Evolutionary conservation across 371 early-diverging fungal species (phyloP), one percentile per base, ranked within the genome.

Genomic region (Circinella umbellata): DNA sequence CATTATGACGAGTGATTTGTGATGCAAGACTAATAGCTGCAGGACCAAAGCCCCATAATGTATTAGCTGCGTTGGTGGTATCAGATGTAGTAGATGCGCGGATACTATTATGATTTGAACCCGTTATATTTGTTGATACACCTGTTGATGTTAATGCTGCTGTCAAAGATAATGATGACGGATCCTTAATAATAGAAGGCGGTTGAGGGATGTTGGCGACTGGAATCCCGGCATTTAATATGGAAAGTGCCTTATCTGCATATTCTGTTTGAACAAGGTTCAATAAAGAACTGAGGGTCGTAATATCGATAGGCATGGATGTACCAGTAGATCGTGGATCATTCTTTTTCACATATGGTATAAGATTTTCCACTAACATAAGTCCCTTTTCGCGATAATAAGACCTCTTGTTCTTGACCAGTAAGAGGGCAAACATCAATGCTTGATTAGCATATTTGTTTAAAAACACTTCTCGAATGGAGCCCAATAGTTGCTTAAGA

Each of bases 311-410:
- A 1, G 65, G 69, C 4, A 68, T 54, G n/a, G 66, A 59, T 15
- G 61, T 67, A 17, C 48, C 59, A n/a, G 69, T 42, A 0, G 65
- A 42, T 46, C 46, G 38, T 9, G 39, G 63, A 61, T 70, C 69
- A 15, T 74, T 70, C 57, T 73, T 79, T 10, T 84, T 78, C 6
- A 92, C 77, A 46, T 80, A 75, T 0, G 92, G 90, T 7, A 94
- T 67, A 18, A 94, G 80, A 27, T 88, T 64, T 71, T 91, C 90
- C 14, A 94, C 74, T 36, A 92, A 66, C 65, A 82, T 77, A 39
- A 95, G 71, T n/a, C 85, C 79, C 66, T 89, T 88, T 72, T 89
- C 86, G 42, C 88, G 83, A 69, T 92, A 93, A 54, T 85, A 84
- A 1, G 78, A 77, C 14, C 82, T 60, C 54, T 85, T 84, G 76